Evolutionary conservation across 2,329 filamentous ascomycete species (phyloP), one percentile per base, ranked within the genome.

Genomic region (Hypoxylon sp.): DNA sequence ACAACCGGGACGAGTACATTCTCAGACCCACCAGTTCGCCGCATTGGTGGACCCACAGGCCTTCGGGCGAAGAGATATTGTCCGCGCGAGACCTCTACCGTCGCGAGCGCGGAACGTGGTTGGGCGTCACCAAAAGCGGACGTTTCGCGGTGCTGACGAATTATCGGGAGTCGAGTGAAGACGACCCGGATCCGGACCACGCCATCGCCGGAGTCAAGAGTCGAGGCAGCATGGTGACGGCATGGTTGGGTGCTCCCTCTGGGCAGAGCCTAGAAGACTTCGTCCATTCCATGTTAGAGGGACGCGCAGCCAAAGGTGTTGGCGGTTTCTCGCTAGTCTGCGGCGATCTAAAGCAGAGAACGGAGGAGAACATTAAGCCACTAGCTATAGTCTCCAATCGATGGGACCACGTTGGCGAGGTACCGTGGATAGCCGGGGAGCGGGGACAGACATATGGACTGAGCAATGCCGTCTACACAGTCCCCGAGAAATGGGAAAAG

Each of bases 1-100:
- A 94, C 80, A 95, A 95, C 77, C 87, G 92, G 72, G 92, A 95
- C 81, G 91, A 90, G 76, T 90, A 86, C 78, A 87, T 90, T 68
- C 82, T 89, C 12, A 83, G 88, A 27, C 88, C 88, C 3, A 90
- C 88, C 1, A 88, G 85, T 55, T 81, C 85, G 63, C 88, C 88
- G 5, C 84, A 89, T 76, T 90, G 88, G 88, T 90, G 88, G 87
- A 82, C 77, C 45, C 82, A 83, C 64, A 75, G 77, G 19, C 73
- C 76, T 39, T 79, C 81, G 30, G 80, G 81, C 12, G 66, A 77
- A 43, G 70, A 81, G 61, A 80, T 90, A 54, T 82, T 90, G 29
- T 90, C 87, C 5, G 81, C 88, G 19, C 82, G 87, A 61, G 88
- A 91, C 74, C 82, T 90, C 11, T 85, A 89, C 73, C 83, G 88